These are phyloP conservation scores for Kluyveromyces marxianus DNA, from an alignment of 1,139 yeast species.

Conservation along the genomic window DNA sequence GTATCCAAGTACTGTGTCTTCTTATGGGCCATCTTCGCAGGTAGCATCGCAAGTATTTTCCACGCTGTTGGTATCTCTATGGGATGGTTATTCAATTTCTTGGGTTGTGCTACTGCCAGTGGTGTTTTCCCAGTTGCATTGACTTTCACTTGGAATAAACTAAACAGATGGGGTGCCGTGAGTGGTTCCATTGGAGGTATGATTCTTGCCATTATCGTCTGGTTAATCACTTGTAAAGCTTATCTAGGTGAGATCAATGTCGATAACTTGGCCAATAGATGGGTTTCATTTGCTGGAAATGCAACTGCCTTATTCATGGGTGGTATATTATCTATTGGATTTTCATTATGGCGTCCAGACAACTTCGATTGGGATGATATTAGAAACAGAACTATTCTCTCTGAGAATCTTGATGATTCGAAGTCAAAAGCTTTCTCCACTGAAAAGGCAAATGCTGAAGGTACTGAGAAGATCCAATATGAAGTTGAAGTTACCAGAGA, in stretches of 20 bases:
- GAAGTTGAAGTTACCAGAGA: not conserved
- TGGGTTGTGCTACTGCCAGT: conserved; percentile 37
- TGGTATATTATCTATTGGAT: conserved; percentile 30
- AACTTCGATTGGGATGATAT: conserved; percentile 34
- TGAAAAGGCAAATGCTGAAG: not conserved
- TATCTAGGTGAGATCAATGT: conserved; percentile 29
- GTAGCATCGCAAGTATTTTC: conserved; percentile 38
- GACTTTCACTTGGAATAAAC: conserved; percentile 36
- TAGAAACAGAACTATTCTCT: conserved; percentile 32
- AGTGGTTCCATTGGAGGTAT: conserved; percentile 42
- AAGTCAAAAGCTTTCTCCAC: not conserved
- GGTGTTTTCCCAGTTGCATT: conserved; percentile 40
- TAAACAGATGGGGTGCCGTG: conserved; percentile 34
- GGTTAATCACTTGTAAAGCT: conserved; percentile 36
- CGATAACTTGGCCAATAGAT: conserved; percentile 17
- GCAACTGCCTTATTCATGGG: conserved; percentile 27
- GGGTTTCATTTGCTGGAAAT: conserved; percentile 27
- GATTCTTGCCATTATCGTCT: conserved; percentile 42
- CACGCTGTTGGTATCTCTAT: conserved; percentile 33
- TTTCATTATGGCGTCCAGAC: conserved; percentile 34
- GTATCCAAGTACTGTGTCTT: conserved; percentile 38
- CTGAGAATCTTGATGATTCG: conserved; percentile 9
- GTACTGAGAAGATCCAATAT: not conserved
- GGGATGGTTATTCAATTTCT: conserved; percentile 39
- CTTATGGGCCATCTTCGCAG: conserved; percentile 33